These are phyloP conservation scores for Meredithiella fracta DNA, from an alignment of 2,329 filamentous ascomycete species.

Conservation along the genomic window DNA sequence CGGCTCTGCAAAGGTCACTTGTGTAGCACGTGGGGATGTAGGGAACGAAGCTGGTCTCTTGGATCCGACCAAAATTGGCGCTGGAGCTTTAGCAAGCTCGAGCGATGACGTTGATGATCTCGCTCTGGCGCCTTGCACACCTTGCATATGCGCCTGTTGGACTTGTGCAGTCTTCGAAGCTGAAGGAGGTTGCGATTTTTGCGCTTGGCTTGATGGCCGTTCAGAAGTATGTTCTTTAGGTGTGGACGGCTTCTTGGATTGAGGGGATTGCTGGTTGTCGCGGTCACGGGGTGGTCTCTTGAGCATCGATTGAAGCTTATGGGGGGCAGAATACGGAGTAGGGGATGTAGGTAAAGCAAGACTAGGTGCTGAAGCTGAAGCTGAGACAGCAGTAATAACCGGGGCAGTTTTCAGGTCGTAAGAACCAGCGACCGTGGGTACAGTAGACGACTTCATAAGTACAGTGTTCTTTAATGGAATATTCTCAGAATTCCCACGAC, in stretches of 20 bases:
- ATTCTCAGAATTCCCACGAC: conserved; percentile 12
- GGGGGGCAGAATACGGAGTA: conserved; percentile 14
- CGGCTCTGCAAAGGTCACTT: conserved; percentile 13
- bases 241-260: not conserved
- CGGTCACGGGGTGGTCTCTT: conserved; percentile 10
- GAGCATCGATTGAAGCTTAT: conserved; percentile 6
- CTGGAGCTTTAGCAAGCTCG: conserved; percentile 12
- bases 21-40: conserved; percentile 18
- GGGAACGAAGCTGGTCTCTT: conserved; percentile 25
- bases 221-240: not conserved
- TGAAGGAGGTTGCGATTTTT: not conserved
- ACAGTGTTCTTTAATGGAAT: conserved; percentile 8
- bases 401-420: conserved; percentile 4
- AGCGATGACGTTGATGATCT: conserved; percentile 19
- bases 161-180: conserved; percentile 1
- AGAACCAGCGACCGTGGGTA: not conserved
- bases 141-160: not conserved
- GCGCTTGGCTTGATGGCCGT: not conserved
- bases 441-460: conserved; percentile 6
- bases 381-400: conserved; percentile 7
- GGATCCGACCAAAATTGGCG: conserved; percentile 10
- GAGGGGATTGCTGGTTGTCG: not conserved
- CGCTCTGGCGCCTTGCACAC: conserved; percentile 16
- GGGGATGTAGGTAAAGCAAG: conserved; percentile 17
- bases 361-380: conserved; percentile 9